These are phyloP conservation scores for Pterulicium gracile DNA, from an alignment of 1,284 basidiomycete species.

Conservation along the genomic window DNA sequence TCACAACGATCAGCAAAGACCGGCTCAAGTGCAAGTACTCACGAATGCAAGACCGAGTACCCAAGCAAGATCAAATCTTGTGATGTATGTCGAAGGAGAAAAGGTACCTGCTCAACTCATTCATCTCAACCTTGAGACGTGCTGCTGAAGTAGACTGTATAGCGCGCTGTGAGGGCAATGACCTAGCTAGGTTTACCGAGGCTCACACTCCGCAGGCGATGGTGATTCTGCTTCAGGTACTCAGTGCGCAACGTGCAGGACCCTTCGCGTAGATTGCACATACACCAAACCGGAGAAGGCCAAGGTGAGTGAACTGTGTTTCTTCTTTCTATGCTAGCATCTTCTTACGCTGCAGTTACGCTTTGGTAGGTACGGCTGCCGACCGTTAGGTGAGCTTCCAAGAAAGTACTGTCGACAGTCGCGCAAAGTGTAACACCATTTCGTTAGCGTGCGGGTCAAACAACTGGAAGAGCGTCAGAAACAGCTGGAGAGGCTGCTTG, in stretches of 20 bases:
- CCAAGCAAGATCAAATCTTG: neutral
- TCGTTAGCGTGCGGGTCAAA: no score
- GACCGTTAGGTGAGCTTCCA: no score
- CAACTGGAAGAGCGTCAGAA: neutral
- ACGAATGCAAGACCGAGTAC: no score
- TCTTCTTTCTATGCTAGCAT: no score
- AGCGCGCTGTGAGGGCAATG: neutral
- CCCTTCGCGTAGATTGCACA: neutral
- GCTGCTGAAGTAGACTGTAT: neutral
- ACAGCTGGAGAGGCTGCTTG: neutral
- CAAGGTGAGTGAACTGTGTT: neutral
- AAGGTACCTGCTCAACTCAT: neutral
- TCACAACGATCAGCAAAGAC: no score
- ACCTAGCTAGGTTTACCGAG: neutral
- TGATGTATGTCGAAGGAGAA: neutral
- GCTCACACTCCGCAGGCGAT: conserved; percentile 1
- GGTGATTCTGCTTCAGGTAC: neutral
- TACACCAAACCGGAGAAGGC: neutral
- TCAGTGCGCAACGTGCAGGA: neutral
- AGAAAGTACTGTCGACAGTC: no score
- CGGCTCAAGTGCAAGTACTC: no score
- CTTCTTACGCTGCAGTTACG: no score
- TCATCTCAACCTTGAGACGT: neutral
- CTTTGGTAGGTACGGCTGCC: no score
- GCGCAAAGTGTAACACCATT: no score